These are phyloP conservation scores for Rhexocercosporidium sp. DNA, from an alignment of 2,329 filamentous ascomycete genomes.

Conservation along the genomic window DNA sequence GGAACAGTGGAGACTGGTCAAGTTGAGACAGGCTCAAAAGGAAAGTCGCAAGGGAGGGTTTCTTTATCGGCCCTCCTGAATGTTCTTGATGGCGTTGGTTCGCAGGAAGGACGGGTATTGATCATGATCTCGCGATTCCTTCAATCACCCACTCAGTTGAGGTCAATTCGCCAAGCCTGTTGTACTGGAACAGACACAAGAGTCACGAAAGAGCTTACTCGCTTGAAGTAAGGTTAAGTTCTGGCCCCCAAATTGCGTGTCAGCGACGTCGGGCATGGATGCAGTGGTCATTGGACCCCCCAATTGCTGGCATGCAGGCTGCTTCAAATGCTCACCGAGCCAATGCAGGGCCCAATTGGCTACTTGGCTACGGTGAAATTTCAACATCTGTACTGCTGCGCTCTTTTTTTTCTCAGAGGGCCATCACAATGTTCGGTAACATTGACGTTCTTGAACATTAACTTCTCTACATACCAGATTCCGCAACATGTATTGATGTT, in stretches of 20 bases:
- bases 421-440: no score
- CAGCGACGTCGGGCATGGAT: background rate
- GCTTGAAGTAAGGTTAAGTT: no score
- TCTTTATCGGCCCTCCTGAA: conserved; percentile 69
- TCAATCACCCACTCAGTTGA: no score
- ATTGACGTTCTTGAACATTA: background rate
- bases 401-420: no score
- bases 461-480: background rate
- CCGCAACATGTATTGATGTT: no score
- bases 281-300: background rate
- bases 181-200: no score
- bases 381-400: no score
- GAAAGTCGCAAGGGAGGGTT: conserved; percentile 38
- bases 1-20: conserved; percentile 32
- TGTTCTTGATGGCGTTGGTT: conserved; percentile 69
- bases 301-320: background rate
- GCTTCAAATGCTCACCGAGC: background rate
- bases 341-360: background rate
- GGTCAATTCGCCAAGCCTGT: no score
- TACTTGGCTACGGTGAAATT: no score
- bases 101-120: conserved; percentile 43
- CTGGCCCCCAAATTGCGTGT: no score
- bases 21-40: conserved; percentile 14
- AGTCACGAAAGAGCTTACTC: no score
- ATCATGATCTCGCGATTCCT: conserved; percentile 58